Evolutionary conservation across 2,329 filamentous ascomycete species (phyloP), one percentile per base, ranked within the genome.

Genomic region (Arthrinium puccinioides): DNA sequence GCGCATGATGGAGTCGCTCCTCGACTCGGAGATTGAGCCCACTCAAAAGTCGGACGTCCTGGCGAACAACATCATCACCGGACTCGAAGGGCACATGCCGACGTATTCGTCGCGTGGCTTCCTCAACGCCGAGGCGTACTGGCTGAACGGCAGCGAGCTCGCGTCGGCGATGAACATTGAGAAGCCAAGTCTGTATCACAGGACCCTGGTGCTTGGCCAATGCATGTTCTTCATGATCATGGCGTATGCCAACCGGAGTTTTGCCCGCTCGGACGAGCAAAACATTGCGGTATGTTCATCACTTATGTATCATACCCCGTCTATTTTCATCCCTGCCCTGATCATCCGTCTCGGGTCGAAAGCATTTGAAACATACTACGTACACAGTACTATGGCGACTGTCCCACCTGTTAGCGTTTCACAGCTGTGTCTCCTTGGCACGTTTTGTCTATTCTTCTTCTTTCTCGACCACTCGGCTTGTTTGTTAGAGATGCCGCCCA

Each of bases 61-160:
- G 19, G 82, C 82, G 4, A 82, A 83, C 56, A 90, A 89, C 52
- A 82, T 89, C 50, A 79, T 90, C 47, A 69, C 74, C 4, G 74
- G 74, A 4, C 66, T 89, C n/a, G 70, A 81, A 47, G 67, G 71
- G 34, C 74, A 76, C 27, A 74, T 83, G 1, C 85, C 85, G 0
- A 69, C 76, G 0, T 81, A 77, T 46, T 71, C 80, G 1, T 80
- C 77, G 2, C 69, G 72, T 6, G 74, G 77, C 32, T 85, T 87
- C 54, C 67, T 89, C 36, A 69, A 75, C 34, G 84, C 83, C 0
- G 73, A 76, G 52, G 75, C 78, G 5, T 70, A 83, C 40, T 84
- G 80, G 69, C 65, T 88, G 13, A 87, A 87, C 51, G 83, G 84
- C 4, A 64, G 72, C 23, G 67, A 75, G 13, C 67, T 89, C 1